Evolutionary conservation across 345 rosid genomes (phyloP), one percentile per base, ranked within the genome.

Genomic region (Rhizophora apiculata): DNA sequence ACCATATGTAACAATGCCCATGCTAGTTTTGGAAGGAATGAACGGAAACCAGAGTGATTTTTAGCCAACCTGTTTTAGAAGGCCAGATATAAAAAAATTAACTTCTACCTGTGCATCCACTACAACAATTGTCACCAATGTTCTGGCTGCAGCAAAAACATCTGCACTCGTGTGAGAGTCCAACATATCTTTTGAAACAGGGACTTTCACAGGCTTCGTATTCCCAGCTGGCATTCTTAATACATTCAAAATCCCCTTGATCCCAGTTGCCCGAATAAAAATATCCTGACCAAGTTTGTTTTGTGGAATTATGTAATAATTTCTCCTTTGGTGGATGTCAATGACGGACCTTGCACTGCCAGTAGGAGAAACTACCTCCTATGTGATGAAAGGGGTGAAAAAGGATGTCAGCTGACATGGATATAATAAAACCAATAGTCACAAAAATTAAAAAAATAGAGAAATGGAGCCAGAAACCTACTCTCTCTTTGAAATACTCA

Each of bases 201-300:
- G 93, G 82, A 92, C 99, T 79, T 88, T 92, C 56, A 95, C 75
- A 63, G 93, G 88, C 81, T 82, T 90, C 73, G 68, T 73, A 85
- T 88, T 93, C 70, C 99, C 99, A 77, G 97, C 90, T 70, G 96
- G 93, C 96, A 95, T 87, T 79, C 84, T 87, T 68, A 80, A 78
- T 52, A 86, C 72, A 73, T 87, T 84, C 8, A 85, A 75, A 34
- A 76, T 78, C 43, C 92, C 93, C 77, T 79, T 75, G 66, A 74
- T 80, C 79, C 92, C 92, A 20, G 84, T 81, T 60, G 92, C 86
- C 62, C 94, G 87, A 57, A 95, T 81, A 78, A 84, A 92, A 73
- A 95, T 88, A 74, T 95, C 99, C 77, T 85, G 91, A 71, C 97
- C 99, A 77, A 95, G 95, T 82, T 90, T 92, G 82, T 95, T 95